Evolutionary conservation across 2,329 filamentous ascomycete genomes (phyloP), one percentile per base, ranked within the genome.

Genomic region (Penicillium glabrum): DNA sequence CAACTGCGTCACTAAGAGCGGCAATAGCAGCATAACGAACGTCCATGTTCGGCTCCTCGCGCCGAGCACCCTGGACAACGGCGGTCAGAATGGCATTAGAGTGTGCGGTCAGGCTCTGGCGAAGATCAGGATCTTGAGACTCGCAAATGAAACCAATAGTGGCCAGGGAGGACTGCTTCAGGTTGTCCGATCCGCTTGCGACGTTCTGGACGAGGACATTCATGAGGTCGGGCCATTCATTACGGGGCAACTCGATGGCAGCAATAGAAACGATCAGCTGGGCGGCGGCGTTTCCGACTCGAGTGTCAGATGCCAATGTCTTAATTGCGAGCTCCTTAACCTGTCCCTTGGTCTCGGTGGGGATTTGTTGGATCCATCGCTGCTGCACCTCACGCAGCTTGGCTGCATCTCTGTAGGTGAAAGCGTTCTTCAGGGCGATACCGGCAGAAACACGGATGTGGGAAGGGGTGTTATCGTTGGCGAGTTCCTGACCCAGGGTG

Each of bases 71-170:
- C 79, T 98, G 95, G 8, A 99, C 93, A 60, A 99, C 95, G 60
- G 95, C 95, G 14, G 95, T 99, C 71, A 99, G 81, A 77, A 99
- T 99, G 65, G 93, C 93, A 76, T 99, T 99, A 65, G 93, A 98
- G 80, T 98, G 93, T 65, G 88, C 82, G 63, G 89, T 83, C 69
- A 97, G 79, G 74, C 89, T 88, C 61, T 90, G 85, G 64, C 95
- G 86, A 51, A 99, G 85, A 59, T 97, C 93, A 48, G 85, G 72
- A 72, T 99, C 95, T 71, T 96, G 91, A 67, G 90, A 93, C 77
- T 99, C 95, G 83, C 95, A 99, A 69, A 99, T 93, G 80, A 95
- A 99, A 67, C 95, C 95, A 75, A 99, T 97, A n/a, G 93, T 89
- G 56, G 91, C 93, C 70, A 99, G 81, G 45, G 93, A 98, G 43